Evolutionary conservation across 2,329 filamentous ascomycete genomes (phyloP).

Genomic region (Pseudogymnoascus sp.): DNA sequence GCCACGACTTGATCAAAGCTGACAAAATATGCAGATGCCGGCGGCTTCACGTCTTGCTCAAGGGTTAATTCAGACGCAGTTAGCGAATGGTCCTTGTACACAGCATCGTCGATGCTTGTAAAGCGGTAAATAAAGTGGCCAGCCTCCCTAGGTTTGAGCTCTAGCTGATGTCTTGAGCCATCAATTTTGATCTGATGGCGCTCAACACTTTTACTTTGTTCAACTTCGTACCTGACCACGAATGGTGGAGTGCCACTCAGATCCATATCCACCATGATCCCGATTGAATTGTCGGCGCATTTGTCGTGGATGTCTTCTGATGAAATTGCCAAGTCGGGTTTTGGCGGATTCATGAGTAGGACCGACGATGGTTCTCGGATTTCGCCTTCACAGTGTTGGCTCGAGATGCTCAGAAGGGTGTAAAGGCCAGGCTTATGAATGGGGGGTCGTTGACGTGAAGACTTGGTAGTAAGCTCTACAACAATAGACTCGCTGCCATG

Average conservation of each 20-base stretch:
- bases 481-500: constrained; percentile 53
- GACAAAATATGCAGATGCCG: constrained; percentile 70
- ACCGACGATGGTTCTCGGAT: constrained; percentile 93
- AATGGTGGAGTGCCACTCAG: constrained; percentile 91
- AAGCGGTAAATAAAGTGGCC: constrained; percentile 86
- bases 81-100: constrained; percentile 65
- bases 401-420: constrained; percentile 71
- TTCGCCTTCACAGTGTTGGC: constrained; percentile 76
- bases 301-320: constrained; percentile 85
- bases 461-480: constrained; percentile 55
- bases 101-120: constrained; percentile 67
- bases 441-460: constrained; percentile 52
- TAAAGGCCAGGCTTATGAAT: constrained; percentile 81
- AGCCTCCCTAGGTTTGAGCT: constrained; percentile 72
- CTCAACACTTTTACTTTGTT: constrained; percentile 27
- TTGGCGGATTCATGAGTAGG: constrained; percentile 79
- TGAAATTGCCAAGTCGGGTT: constrained; percentile 68
- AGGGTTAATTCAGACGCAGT: constrained; percentile 56
- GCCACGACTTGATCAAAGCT: constrained; percentile 51
- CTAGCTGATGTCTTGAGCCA: constrained; percentile 75
- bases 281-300: constrained; percentile 88
- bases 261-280: constrained; percentile 80
- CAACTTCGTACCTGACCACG: constrained; percentile 66
- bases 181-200: constrained; percentile 55
- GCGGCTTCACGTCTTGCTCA: constrained; percentile 88